phyloP scores from a whole-genome alignment of 257 asterid species.

The Forsythia suspensa region DNA sequence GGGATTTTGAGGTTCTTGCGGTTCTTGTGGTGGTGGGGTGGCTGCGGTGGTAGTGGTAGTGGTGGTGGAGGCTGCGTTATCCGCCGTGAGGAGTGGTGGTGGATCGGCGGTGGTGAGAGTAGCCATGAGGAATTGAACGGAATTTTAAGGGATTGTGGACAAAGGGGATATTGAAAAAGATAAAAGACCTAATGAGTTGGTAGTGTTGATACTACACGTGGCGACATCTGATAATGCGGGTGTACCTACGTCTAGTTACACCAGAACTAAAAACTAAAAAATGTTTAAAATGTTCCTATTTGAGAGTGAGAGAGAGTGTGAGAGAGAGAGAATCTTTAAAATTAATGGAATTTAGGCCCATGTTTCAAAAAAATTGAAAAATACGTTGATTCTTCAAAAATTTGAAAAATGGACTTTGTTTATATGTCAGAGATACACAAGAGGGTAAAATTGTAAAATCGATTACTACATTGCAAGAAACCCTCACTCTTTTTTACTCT shows the following conservation, averaged over 20 bases:
- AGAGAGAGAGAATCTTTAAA: too few species aligned
- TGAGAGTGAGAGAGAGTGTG: too few species aligned
- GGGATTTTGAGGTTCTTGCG: slow-evolving; percentile 16
- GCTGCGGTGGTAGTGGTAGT: slow-evolving; percentile 15
- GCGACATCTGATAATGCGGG: too few species aligned
- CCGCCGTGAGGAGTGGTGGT: background rate
- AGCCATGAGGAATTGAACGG: slow-evolving; percentile 20
- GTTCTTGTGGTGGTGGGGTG: background rate
- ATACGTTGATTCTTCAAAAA: too few species aligned
- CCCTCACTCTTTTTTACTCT: too few species aligned
- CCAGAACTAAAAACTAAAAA: too few species aligned
- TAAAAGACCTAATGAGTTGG: slow-evolving; percentile 14
- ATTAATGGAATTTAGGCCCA: too few species aligned
- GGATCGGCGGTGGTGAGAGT: slow-evolving; percentile 13
- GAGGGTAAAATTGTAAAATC: background rate
- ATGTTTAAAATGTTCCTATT: too few species aligned
- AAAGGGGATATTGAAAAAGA: background rate
- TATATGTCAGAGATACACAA: background rate
- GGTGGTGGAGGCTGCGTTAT: slow-evolving; percentile 9
- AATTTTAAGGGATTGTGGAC: background rate
- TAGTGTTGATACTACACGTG: too few species aligned
- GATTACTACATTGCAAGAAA: background rate
- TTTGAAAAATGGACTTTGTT: too few species aligned
- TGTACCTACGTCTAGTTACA: too few species aligned
- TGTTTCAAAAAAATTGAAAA: too few species aligned